Evolutionary conservation across 2,329 filamentous ascomycete species (phyloP).

Genomic region (Gyromitra esculenta): DNA sequence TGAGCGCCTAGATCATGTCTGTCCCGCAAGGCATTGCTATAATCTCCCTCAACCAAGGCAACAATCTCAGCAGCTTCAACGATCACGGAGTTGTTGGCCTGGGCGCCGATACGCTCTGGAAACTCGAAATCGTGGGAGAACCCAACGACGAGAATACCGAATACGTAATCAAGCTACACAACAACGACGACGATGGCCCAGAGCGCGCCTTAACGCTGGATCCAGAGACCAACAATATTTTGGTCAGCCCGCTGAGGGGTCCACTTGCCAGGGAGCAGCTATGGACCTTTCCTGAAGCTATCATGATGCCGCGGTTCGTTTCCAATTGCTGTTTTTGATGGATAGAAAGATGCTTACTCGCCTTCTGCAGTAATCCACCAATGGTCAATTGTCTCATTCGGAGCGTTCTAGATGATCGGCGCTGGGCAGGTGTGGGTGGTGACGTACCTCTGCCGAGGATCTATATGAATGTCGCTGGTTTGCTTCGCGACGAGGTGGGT

Average conservation of each 20-base stretch:
- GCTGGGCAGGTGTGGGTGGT: neutral
- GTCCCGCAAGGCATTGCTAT: too few species aligned
- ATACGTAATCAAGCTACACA: neutral
- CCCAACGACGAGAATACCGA: neutral
- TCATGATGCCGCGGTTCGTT: neutral
- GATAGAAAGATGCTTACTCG: neutral
- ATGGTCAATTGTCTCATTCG: neutral
- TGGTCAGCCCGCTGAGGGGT: neutral
- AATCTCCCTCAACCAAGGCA: neutral
- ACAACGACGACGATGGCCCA: too few species aligned
- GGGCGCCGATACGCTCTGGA: neutral
- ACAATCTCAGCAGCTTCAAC: neutral
- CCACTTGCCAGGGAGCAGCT: neutral
- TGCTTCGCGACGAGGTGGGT: neutral
- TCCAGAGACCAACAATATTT: neutral
- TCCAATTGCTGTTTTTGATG: too few species aligned
- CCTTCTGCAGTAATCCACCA: neutral
- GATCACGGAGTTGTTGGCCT: neutral
- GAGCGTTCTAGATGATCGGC: neutral
- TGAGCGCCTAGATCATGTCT: too few species aligned
- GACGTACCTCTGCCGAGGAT: neutral
- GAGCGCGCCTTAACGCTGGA: conserved; percentile 1
- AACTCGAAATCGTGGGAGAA: neutral
- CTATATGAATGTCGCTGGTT: neutral
- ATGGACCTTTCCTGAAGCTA: conserved; percentile 12